Conservation (phyloP, 2,329 filamentous ascomycete genomes). For the Lachnellula arida region DNA sequence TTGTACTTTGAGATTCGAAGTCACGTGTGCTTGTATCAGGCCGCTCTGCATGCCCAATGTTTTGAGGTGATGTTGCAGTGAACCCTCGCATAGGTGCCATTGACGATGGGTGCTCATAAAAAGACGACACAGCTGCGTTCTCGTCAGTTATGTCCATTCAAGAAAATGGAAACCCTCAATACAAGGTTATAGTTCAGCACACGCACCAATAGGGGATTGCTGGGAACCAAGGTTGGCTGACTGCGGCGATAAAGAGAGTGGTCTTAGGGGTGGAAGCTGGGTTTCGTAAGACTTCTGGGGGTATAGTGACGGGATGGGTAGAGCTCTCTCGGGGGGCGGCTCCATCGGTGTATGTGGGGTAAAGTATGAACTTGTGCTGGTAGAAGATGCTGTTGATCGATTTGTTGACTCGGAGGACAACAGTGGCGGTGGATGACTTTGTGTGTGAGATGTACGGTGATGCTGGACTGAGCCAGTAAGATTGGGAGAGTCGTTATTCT, state of each 20-base stretch:
- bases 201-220: constrained; percentile 28
- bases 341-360: constrained; percentile 30
- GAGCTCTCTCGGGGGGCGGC: constrained; percentile 25
- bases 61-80: constrained; percentile 6
- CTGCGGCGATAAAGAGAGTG: constrained; percentile 28
- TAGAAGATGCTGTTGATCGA: constrained; percentile 23
- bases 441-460: constrained; percentile 18
- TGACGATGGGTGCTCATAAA: constrained; percentile 12
- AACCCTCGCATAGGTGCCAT: constrained; percentile 26
- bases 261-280: constrained; percentile 26
- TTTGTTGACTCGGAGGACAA: constrained; percentile 28
- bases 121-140: not conserved
- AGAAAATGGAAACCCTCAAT: too few relatives aligned
- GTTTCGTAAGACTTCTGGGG: constrained; percentile 28
- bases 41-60: constrained; percentile 9
- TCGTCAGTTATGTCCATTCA: not conserved
- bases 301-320: constrained; percentile 26
- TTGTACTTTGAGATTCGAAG: constrained; percentile 17
- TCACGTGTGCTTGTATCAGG: constrained; percentile 17
- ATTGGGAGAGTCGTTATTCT: constrained; percentile 14
- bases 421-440: constrained; percentile 25
- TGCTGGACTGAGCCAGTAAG: constrained; percentile 21
- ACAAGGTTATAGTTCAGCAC: not conserved
- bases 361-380: constrained; percentile 25
- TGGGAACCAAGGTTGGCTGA: constrained; percentile 13